Evolutionary conservation across 1,284 basidiomycete species (phyloP), one percentile per base, ranked within the genome.

Genomic region (Irpex lacteus): DNA sequence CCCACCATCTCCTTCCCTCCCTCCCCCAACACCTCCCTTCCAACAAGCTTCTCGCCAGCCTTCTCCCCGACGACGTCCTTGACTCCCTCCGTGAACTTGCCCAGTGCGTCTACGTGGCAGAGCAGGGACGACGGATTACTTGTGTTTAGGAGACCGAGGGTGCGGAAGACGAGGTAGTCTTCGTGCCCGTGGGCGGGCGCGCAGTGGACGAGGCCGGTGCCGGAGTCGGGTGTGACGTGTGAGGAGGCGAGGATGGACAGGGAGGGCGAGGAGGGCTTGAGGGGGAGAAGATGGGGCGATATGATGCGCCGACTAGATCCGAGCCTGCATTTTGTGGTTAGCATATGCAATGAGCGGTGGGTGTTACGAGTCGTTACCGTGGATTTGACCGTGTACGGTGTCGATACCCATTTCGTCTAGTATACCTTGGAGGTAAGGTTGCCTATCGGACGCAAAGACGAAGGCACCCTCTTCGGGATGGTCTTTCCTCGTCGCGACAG

Each of bases 171-270:
- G 21, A 85, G 81, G 72, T 98, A 98, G 75, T 99, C 98, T 68
- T 99, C 97, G 11, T 87, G 84, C 36, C 97, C 97, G 70, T 99
- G 98, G 0, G 95, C 96, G 4, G 97, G 96, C 0, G 97, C 97
- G 66, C 91, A 94, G 73, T 99, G 97, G 0, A 99, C 98, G 1
- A 98, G 84, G 40, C 97, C 97, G 0, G 97, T 98, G n/a, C 98
- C 97, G 9, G 95, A 92, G 18, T 90, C 85, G 0, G 91, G 79
- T 0, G 92, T 96, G 15, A 99, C 97, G 71, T 98, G 93, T 13
- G 77, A 72, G 57, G 88, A 82, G 37, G 82, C 70, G 21, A 89
- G 77, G 55, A 89, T 74, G 11, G 78, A 77, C 63, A 83, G 71
- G 8, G 77, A 68, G 32, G 56, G 56, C 52, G 60, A 21, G 18